Evolutionary conservation across 129 eudicot genomes (phyloP).

Genomic region (Tagetes erecta): DNA sequence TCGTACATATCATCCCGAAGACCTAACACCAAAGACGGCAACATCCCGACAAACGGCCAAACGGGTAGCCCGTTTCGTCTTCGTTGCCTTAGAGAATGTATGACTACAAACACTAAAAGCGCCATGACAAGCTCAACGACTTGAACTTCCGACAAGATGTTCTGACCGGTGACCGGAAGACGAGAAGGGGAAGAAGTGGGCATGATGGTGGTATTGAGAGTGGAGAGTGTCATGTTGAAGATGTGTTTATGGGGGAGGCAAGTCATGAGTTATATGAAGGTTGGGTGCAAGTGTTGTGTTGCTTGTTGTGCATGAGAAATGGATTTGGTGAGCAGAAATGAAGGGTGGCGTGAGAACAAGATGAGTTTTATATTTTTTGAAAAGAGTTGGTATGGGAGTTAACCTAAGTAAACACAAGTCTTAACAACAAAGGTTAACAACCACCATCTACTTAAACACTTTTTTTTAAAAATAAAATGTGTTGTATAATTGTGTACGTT

Average conservation of each 20-base stretch:
- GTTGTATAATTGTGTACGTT: neutral
- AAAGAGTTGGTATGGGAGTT: constrained; percentile 41
- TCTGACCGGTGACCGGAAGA: constrained; percentile 21
- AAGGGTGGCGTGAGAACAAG: constrained; percentile 31
- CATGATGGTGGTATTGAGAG: constrained; percentile 28
- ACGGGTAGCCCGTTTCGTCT: constrained; percentile 60
- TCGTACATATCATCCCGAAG: constrained; percentile 67
- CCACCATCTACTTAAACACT: neutral
- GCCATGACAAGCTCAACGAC: constrained; percentile 59
- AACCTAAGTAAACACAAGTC: constrained; percentile 37
- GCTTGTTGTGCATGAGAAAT: constrained; percentile 57
- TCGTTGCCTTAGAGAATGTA: constrained; percentile 61
- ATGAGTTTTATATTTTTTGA: constrained; percentile 6
- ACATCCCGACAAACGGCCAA: constrained; percentile 91
- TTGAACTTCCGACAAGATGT: constrained; percentile 49
- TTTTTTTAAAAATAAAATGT: neutral
- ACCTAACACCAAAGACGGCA: constrained; percentile 69
- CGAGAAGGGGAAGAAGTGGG: constrained; percentile 24
- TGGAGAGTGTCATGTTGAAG: constrained; percentile 41
- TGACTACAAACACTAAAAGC: constrained; percentile 51
- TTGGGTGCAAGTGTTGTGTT: constrained; percentile 20
- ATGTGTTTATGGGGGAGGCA: constrained; percentile 30
- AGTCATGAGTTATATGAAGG: constrained; percentile 51
- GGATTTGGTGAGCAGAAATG: constrained; percentile 74
- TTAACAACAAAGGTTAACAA: constrained; percentile 31